Conservation (phyloP, 495 filamentous ascomycete species). For the Penicillium herquei region DNA sequence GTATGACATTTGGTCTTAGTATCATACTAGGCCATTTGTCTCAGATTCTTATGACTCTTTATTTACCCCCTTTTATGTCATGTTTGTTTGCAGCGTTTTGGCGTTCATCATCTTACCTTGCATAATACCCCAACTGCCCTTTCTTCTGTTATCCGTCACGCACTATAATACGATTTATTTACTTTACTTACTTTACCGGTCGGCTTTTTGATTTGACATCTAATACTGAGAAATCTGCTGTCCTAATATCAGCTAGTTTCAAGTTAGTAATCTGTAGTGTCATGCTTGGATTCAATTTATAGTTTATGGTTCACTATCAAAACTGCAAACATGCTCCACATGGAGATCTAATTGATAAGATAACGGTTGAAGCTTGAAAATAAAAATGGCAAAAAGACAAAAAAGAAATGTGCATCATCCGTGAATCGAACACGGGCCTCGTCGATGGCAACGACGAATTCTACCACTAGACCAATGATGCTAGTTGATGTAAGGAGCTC, state of each 20-base stretch:
- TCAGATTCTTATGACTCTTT: constrained; percentile 2
- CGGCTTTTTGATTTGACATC: too few species aligned
- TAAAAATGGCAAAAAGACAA: neutral
- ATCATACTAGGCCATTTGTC: constrained; percentile 27
- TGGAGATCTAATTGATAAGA: too few species aligned
- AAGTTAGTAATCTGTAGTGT: too few species aligned
- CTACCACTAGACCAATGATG: constrained; percentile 60
- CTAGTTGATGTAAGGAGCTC: constrained; percentile 16
- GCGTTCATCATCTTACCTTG: constrained; percentile 23
- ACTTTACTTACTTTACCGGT: too few species aligned
- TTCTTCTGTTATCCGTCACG: neutral
- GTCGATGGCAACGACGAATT: constrained; percentile 61
- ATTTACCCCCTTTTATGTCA: neutral
- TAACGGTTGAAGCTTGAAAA: neutral
- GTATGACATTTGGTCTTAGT: constrained; percentile 17
- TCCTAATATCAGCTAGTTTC: too few species aligned
- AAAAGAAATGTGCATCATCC: constrained; percentile 43
- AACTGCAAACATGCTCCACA: too few species aligned
- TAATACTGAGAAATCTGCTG: too few species aligned
- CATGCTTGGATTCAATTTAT: too few species aligned
- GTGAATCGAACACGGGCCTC: constrained; percentile 60
- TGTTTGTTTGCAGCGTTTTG: constrained; percentile 13
- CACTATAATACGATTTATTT: neutral
- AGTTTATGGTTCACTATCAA: too few species aligned
- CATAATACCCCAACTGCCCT: constrained; percentile 40